Evolutionary conservation across 2,329 filamentous ascomycete genomes (phyloP), one percentile per base, ranked within the genome.

Genomic region (Stagonosporopsis rhizophila): DNA sequence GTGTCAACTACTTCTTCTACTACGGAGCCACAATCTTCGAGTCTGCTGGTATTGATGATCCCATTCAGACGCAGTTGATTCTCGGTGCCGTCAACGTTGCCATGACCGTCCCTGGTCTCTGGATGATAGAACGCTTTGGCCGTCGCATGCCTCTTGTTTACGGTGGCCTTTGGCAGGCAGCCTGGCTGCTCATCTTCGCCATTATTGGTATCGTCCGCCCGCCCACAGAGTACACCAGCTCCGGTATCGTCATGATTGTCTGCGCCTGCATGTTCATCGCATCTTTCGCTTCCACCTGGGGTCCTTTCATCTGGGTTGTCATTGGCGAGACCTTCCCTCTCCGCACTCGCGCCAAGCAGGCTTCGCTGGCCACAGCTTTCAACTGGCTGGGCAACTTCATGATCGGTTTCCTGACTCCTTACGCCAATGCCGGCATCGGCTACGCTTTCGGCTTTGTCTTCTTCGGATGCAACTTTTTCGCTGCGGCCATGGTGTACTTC

Each of bases 251-350:
- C 58, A 87, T 91, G 83, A 90, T 92, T 62, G 85, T 89, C 9
- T 85, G 88, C 50, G 86, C 88, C 2, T 90, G 86, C 74, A 84
- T 91, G 79, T 92, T 91, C 75, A 91, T 92, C 52, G 83, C 86
- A 44, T 87, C 85, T 1, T 92, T 90, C 64, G 89, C 89, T 23
- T 78, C 80, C 40, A 89, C 87, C 2, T 91, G 70, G 69, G 88
- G 88, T 12, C 88, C 88, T 0, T 80, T 81, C 65, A 70, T 80
- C 8, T 82, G 80, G 80, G 74, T 80, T 1, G 79, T 82, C 28
- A 75, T 75, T 20, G 71, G 68, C 28, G 70, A 74, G 44, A 72
- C 61, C 1, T 73, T 72, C 57, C 67, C 69, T n/a, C 65, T 73
- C 3, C 63, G 71, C 19, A 70, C 70, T 20, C 67, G 68, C 42